phyloP scores from a whole-genome alignment of 2,329 filamentous ascomycete genomes.

The Aspergillus spinulosporus region DNA sequence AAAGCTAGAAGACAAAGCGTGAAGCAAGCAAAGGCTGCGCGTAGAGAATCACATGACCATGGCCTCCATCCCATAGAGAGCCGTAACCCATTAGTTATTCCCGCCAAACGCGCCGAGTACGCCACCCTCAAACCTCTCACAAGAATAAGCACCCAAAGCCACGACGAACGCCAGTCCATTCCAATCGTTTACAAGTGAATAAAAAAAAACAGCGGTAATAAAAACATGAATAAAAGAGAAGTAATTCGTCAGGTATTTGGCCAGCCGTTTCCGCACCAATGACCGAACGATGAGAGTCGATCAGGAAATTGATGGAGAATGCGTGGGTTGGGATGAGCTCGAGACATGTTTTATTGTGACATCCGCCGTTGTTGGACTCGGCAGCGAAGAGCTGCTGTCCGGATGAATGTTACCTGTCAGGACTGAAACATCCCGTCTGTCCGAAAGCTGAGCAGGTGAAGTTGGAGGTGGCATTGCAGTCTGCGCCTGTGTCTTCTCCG shows the following conservation, averaged over 20 bases:
- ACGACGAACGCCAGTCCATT: slow-evolving; percentile 25
- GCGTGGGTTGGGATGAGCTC: slow-evolving; percentile 29
- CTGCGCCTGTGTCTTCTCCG: slow-evolving; percentile 41
- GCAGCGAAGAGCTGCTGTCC: slow-evolving; percentile 20
- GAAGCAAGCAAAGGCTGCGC: slow-evolving; percentile 24
- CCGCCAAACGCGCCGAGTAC: slow-evolving; percentile 25
- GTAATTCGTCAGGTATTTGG: slow-evolving; percentile 4
- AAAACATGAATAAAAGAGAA: slow-evolving; percentile 15
- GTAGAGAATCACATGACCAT: slow-evolving; percentile 16
- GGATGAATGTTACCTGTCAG: slow-evolving; percentile 14
- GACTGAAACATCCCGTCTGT: slow-evolving; percentile 18
- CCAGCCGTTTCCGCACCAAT: slow-evolving; percentile 15
- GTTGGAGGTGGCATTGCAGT: slow-evolving; percentile 29
- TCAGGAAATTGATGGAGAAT: slow-evolving; percentile 30
- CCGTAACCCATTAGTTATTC: slow-evolving; percentile 22
- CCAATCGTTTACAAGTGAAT: slow-evolving; percentile 26
- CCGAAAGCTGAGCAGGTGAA: slow-evolving; percentile 23
- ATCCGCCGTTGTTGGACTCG: slow-evolving; percentile 27
- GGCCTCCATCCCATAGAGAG: slow-evolving; percentile 20
- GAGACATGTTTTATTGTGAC: slow-evolving; percentile 36
- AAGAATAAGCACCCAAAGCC: slow-evolving; percentile 18
- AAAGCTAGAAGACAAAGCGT: slow-evolving; percentile 27
- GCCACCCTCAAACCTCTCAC: slow-evolving; percentile 21
- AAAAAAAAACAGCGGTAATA: slow-evolving; percentile 16
- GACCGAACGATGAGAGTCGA: slow-evolving; percentile 14